Percentiles rank a stretch among this genome's conserved stretches.
phyloP scores from a whole-genome alignment of 2,329 filamentous ascomycete species.

The Paecilomyces fulvus region DNA sequence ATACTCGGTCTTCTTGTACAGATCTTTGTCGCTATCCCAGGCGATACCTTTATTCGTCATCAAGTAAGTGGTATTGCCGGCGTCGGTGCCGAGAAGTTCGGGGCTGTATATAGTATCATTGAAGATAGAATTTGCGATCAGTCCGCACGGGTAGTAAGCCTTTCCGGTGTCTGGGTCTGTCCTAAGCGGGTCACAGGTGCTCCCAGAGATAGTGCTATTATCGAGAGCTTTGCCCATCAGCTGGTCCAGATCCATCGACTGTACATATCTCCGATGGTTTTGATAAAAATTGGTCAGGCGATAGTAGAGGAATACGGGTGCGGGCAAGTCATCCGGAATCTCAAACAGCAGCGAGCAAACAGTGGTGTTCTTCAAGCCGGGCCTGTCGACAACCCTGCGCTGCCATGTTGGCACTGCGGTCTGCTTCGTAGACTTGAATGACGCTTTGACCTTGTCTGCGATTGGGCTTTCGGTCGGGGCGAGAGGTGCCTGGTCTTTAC shows the following conservation, averaged over 20 bases:
- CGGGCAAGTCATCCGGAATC: slow-evolving; percentile 67
- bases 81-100: slow-evolving; percentile 46
- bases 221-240: slow-evolving; percentile 63
- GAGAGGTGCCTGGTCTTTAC: slow-evolving; percentile 49
- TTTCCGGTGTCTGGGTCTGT: slow-evolving; percentile 45
- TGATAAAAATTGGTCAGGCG: slow-evolving; percentile 97
- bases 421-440: slow-evolving; percentile 56
- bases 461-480: slow-evolving; percentile 37
- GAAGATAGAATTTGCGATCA: slow-evolving; percentile 95
- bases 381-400: slow-evolving; percentile 12
- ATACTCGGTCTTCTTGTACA: slow-evolving; percentile 68
- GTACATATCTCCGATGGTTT: slow-evolving; percentile 93
- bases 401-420: slow-evolving; percentile 25
- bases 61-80: slow-evolving; percentile 46
- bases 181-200: slow-evolving; percentile 68
- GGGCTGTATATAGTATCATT: slow-evolving; percentile 80
- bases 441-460: slow-evolving; percentile 49
- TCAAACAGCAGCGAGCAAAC: slow-evolving; percentile 69
- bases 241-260: slow-evolving; percentile 76
- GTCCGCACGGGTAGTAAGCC: slow-evolving; percentile 86
- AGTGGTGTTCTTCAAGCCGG: slow-evolving; percentile 27
- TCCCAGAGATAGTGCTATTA: slow-evolving; percentile 52
- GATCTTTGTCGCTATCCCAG: slow-evolving; percentile 71
- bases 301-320: slow-evolving; percentile 90
- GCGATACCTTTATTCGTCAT: slow-evolving; percentile 77